Evolutionary conservation across 1,284 basidiomycete species (phyloP).

Genomic region (Ustilago vetiveriae): DNA sequence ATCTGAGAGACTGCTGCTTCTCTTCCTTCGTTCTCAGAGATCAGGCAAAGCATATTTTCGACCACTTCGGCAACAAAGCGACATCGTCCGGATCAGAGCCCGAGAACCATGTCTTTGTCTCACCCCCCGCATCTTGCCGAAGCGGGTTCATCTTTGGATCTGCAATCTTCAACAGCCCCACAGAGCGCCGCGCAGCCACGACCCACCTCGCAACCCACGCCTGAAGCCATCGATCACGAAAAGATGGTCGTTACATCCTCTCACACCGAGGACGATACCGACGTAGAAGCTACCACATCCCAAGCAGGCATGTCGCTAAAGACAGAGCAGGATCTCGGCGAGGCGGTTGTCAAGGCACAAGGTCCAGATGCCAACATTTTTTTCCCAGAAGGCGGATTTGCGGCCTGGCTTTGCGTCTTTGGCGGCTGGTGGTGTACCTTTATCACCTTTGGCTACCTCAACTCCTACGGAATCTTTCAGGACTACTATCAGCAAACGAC

Average conservation of each 20-base stretch:
- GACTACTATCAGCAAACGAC: conserved; percentile 41
- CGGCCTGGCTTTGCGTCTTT: conserved; percentile 51
- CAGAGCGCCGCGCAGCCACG: background rate
- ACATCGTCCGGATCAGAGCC: no score
- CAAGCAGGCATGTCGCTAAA: conserved; percentile 41
- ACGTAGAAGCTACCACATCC: conserved; percentile 30
- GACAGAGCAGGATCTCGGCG: conserved; percentile 35
- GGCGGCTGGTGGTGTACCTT: conserved; percentile 50
- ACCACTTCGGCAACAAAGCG: background rate
- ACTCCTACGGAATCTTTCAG: conserved; percentile 52
- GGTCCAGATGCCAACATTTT: conserved; percentile 22
- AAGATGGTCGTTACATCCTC: conserved; percentile 5
- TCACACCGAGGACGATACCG: conserved; percentile 23
- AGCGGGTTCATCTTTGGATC: no score
- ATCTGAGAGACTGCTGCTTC: no score
- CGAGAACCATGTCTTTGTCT: no score
- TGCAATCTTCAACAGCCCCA: no score
- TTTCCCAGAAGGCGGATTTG: conserved; percentile 52
- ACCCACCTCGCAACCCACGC: background rate
- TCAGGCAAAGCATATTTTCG: no score
- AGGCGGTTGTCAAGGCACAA: conserved; percentile 31
- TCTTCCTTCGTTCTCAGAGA: no score
- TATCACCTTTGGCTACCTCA: conserved; percentile 50
- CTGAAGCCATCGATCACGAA: conserved; percentile 1
- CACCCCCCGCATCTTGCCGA: no score